A percentile compares a stretch with the other conserved stretches of the same genome.
Conservation (phyloP, 768 basidiomycete genomes). For the Kwoniella europaea region DNA sequence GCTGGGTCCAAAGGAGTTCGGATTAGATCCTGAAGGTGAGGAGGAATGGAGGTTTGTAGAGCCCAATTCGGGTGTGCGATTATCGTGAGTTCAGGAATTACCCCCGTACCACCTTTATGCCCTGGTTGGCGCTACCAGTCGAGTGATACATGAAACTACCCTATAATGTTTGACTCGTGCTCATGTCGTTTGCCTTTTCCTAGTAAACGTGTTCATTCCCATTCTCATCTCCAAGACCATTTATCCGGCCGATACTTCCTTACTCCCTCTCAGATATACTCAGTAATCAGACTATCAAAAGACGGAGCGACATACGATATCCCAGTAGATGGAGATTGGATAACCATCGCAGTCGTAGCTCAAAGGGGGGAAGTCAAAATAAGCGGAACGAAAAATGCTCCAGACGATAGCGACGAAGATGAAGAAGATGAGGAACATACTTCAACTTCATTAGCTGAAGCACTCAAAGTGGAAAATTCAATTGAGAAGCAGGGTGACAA, state of each 20-base stretch:
- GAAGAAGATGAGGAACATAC: conserved; percentile 11
- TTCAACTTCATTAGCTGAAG: conserved; percentile 10
- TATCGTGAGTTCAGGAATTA: conserved; percentile 66
- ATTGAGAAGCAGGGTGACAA: not conserved
- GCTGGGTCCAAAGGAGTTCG: conserved; percentile 77
- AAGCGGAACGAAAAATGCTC: conserved; percentile 60
- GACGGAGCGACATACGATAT: conserved; percentile 87
- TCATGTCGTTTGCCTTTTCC: conserved; percentile 8
- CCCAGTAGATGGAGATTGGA: conserved; percentile 89
- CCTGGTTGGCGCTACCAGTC: not conserved
- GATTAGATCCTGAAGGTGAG: conserved; percentile 70
- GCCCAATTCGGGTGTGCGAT: conserved; percentile 85
- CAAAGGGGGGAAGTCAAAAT: conserved; percentile 80
- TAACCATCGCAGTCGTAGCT: conserved; percentile 93
- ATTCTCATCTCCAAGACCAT: conserved; percentile 79
- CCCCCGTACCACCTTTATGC: conserved; percentile 6
- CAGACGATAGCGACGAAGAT: conserved; percentile 20
- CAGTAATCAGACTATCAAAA: conserved; percentile 74
- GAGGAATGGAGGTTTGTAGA: conserved; percentile 78
- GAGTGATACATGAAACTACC: not conserved
- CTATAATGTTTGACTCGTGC: not conserved
- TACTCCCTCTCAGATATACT: conserved; percentile 86
- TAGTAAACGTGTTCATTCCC: conserved; percentile 74
- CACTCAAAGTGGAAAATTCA: conserved; percentile 1
- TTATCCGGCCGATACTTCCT: conserved; percentile 83